Percentiles rank a stretch among this genome's conserved stretches.
Conservation (phyloP, 441 rosid genomes). For the Pelargonium cotyledonis region DNA sequence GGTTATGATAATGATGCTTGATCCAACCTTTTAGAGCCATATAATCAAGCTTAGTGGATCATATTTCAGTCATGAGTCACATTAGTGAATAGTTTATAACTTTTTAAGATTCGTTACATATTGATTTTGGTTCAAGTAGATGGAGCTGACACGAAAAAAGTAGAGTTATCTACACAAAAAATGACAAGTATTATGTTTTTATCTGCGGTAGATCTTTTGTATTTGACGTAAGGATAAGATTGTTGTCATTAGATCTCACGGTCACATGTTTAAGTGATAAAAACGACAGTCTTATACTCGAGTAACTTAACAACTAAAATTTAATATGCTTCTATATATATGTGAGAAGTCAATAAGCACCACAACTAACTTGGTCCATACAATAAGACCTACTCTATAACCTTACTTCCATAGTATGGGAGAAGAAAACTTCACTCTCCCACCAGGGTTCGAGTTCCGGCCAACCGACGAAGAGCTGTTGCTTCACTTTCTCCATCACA, state of each 20-base stretch:
- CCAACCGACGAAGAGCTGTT: slow-evolving; percentile 47
- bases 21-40: slow-evolving; percentile 6
- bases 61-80: background rate
- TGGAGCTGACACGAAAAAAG: too few relatives aligned
- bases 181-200: too few relatives aligned
- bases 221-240: too few relatives aligned
- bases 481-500: slow-evolving; percentile 38
- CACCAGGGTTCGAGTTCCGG: slow-evolving; percentile 43
- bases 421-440: slow-evolving; percentile 26
- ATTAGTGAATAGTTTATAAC: background rate
- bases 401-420: slow-evolving; percentile 16
- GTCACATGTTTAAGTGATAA: too few relatives aligned
- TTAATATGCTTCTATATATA: background rate
- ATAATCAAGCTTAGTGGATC: slow-evolving; percentile 1
- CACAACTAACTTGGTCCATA: background rate
- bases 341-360: background rate
- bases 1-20: background rate
- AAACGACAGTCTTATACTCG: too few relatives aligned
- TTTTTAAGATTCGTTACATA: too few relatives aligned
- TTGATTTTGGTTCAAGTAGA: too few relatives aligned
- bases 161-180: too few relatives aligned
- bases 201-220: too few relatives aligned
- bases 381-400: background rate
- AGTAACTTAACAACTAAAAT: too few relatives aligned
- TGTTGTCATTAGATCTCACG: too few relatives aligned